Base-by-base conservation (phyloP, 306 rosid species). In the Quercus robur region DNA sequence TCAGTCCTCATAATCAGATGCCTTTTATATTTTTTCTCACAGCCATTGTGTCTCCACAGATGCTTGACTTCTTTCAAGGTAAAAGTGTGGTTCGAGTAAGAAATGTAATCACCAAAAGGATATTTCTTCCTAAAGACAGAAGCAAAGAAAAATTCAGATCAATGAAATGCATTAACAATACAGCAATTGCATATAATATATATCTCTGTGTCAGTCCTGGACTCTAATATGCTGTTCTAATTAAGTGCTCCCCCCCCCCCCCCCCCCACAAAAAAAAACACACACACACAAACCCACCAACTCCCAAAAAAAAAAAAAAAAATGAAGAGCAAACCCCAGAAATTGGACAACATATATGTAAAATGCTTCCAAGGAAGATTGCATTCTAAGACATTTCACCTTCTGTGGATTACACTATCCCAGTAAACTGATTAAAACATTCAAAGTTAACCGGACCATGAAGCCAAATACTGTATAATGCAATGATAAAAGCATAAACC, bases 1-100 rank as follows among this genome's bases (percentile, higher is more conserved):
- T 95, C 99, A 23, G 87, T 95, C 84, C 98, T 89, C 91, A 95
- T 91, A 83, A 89, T 75, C 70, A 95, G 92, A 61, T 75, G 84
- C 85, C 94, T 90, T 69, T 87, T 84, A 68, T 86, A 93, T 75
- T 86, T 90, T 73, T 75, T 93, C 81, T 64, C 87, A 78, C 98
- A 95, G 74, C 83, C 86, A 77, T 95, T 90, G 75, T 69, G 89
- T 82, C 99, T 95, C 99, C 99, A 95, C 58, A 93, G 79, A 86
- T 91, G 98, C 86, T 95, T 93, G 79, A 95, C 71, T 88, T 95
- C 99, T 77, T 87, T 95, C 89, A 95, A 62, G 26, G 97, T 95
- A 83, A 95, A 95, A 30, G 99, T 84, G 79, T 86, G 72, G 76
- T 88, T 86, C 59, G 98, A 80, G 85, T 95, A 93, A 28, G 96